Evolutionary conservation across 495 filamentous ascomycete species (phyloP).

Genomic region (Massariosphaeria phaeospora): DNA sequence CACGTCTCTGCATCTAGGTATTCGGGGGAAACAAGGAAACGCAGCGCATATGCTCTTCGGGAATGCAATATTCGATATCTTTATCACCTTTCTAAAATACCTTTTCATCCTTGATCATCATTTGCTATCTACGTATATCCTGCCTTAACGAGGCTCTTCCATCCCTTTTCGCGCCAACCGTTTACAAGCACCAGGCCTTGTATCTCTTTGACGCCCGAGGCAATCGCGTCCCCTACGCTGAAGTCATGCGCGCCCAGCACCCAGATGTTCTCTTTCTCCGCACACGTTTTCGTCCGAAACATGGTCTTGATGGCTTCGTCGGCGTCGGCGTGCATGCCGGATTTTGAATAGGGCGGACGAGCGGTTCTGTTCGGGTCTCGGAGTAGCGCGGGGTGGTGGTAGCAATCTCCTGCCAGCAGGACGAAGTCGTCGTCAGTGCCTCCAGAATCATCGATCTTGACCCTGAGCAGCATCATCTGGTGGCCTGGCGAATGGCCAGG

Average conservation of each 20-base stretch:
- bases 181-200: conserved; percentile 10
- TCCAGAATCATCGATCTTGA: background rate
- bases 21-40: background rate
- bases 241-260: conserved; percentile 23
- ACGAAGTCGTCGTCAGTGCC: conserved; percentile 21
- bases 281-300: conserved; percentile 1
- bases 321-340: conserved; percentile 16
- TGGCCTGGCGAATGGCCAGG: conserved; percentile 22
- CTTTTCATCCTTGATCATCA: no score
- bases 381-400: conserved; percentile 20
- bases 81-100: no score
- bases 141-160: conserved; percentile 3
- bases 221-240: conserved; percentile 13
- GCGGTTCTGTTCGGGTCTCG: conserved; percentile 19
- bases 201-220: conserved; percentile 1
- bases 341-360: conserved; percentile 10
- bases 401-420: conserved; percentile 21
- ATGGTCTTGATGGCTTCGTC: conserved; percentile 12
- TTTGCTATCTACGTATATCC: no score
- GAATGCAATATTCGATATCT: no score
- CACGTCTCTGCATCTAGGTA: background rate
- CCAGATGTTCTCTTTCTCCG: conserved; percentile 22
- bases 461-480: conserved; percentile 21
- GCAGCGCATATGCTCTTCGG: no score
- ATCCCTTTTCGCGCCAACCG: conserved; percentile 13